phyloP scores from a whole-genome alignment of 352 stramenopile genomes.

The Elongisporangium anandrum region DNA sequence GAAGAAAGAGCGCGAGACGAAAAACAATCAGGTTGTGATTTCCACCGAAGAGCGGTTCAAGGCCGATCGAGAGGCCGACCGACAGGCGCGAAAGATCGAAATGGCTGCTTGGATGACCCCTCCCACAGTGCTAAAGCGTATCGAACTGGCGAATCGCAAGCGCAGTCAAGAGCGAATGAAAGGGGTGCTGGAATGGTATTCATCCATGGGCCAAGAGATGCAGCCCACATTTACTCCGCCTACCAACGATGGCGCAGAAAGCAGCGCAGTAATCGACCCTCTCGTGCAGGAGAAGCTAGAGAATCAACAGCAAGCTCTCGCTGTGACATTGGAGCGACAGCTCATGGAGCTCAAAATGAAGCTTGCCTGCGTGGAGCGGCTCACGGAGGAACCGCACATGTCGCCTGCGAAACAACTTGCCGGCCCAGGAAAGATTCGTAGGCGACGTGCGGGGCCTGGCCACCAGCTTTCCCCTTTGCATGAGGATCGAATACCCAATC shows the following conservation, averaged over 20 bases:
- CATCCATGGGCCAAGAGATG: conserved; percentile 22
- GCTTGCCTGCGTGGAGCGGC: conserved; percentile 28
- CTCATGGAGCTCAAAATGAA: conserved; percentile 26
- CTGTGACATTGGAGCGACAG: conserved; percentile 10
- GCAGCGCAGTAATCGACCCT: conserved; percentile 3
- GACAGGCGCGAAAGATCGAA: conserved; percentile 31
- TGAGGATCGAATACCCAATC: conserved; percentile 6
- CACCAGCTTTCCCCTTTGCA: conserved; percentile 3
- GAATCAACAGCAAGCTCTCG: conserved; percentile 8
- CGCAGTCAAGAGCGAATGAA: conserved; percentile 36
- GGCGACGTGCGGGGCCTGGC: conserved; percentile 13
- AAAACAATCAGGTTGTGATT: conserved; percentile 33
- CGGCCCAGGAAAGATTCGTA: conserved; percentile 5
- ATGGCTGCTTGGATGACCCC: conserved; percentile 56
- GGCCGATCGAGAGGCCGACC: conserved; percentile 46
- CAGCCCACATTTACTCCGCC: conserved; percentile 30
- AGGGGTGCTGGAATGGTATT: conserved; percentile 50
- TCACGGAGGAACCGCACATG: neutral
- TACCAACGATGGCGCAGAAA: neutral
- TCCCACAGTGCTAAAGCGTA: conserved; percentile 20
- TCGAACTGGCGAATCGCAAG: conserved; percentile 30
- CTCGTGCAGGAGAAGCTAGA: conserved; percentile 17
- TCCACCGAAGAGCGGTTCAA: conserved; percentile 40
- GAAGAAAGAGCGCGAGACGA: conserved; percentile 31
- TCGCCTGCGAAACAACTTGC: conserved; percentile 10